These are phyloP conservation scores for Fragaria vesca DNA, from an alignment of 306 rosid genomes.

Conservation along the genomic window DNA sequence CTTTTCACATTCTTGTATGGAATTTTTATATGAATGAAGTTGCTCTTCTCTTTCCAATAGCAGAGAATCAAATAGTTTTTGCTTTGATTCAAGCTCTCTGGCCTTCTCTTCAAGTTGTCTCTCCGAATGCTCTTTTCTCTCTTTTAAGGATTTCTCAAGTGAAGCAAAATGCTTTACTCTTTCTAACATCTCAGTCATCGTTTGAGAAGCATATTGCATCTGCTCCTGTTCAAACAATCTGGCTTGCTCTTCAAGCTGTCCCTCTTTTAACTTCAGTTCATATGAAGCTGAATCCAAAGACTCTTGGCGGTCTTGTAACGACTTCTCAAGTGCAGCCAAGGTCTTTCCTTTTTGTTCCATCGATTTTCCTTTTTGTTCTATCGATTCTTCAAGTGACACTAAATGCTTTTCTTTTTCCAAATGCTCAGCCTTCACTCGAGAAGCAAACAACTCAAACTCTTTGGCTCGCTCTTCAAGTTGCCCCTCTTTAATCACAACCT, in stretches of 20 bases:
- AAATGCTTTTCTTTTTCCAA: neutral
- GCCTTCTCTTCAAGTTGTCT: too few species aligned
- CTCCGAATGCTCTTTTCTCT: too few species aligned
- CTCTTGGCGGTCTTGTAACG: constrained; percentile 23
- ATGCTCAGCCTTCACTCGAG: neutral
- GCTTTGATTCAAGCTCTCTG: too few species aligned
- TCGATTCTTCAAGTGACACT: neutral
- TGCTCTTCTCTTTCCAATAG: too few species aligned
- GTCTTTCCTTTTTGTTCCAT: neutral
- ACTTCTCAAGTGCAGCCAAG: constrained; percentile 7
- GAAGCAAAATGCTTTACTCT: neutral
- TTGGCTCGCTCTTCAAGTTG: neutral
- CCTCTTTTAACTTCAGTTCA: neutral
- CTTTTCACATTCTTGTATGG: constrained; percentile 9
- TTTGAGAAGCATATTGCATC: constrained; percentile 16
- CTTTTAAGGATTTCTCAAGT: too few species aligned
- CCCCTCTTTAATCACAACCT: neutral
- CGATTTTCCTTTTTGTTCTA: neutral
- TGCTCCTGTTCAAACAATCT: constrained; percentile 24
- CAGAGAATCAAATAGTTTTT: too few species aligned
- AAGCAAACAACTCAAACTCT: constrained; percentile 22
- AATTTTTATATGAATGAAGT: too few species aligned
- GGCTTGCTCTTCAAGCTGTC: neutral
- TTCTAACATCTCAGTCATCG: neutral
- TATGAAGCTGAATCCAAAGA: neutral